A percentile compares a stretch with the other conserved stretches of the same genome.
These are phyloP conservation scores for Fusarium torulosum DNA, from an alignment of 2,329 filamentous ascomycete species.

Conservation along the genomic window DNA sequence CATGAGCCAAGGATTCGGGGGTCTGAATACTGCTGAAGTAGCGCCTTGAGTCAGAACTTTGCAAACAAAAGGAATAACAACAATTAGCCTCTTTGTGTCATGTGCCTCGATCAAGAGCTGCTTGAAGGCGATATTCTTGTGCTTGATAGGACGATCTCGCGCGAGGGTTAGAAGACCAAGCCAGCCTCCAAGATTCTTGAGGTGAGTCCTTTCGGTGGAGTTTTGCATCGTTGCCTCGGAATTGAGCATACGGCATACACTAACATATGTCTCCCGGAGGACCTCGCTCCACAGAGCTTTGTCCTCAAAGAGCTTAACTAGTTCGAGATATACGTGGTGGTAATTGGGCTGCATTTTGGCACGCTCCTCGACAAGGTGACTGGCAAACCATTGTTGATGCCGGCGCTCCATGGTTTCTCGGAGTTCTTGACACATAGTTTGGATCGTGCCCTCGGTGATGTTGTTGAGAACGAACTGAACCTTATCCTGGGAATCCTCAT, in stretches of 20 bases:
- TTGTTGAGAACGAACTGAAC: constrained; percentile 98
- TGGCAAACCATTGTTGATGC: constrained; percentile 96
- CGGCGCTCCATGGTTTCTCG: constrained; percentile 81
- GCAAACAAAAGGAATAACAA: constrained; percentile 97
- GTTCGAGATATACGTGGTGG: constrained; percentile 90
- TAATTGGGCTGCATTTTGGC: constrained; percentile 98
- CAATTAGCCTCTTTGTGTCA: constrained; percentile 88
- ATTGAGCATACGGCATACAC: constrained; percentile 88
- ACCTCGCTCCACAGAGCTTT: constrained; percentile 86
- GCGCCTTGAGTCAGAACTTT: constrained; percentile 90
- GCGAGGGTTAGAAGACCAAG: constrained; percentile 93
- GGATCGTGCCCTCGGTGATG: constrained; percentile 88
- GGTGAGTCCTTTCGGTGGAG: constrained; percentile 83
- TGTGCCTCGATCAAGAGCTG: constrained; percentile 93
- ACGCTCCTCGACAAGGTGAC: constrained; percentile 93
- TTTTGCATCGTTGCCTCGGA: constrained; percentile 88
- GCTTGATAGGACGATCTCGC: constrained; percentile 93
- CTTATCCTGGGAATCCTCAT: constrained; percentile 88
- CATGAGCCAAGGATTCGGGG: constrained; percentile 98
- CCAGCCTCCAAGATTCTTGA: constrained; percentile 96
- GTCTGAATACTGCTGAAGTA: constrained; percentile 88
- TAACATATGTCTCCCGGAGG: constrained; percentile 91
- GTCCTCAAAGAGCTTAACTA: constrained; percentile 86
- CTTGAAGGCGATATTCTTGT: constrained; percentile 97
- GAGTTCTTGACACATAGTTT: constrained; percentile 85